Conservation (phyloP, 352 stramenopile genomes). For the Phytophthora brassicae region DNA sequence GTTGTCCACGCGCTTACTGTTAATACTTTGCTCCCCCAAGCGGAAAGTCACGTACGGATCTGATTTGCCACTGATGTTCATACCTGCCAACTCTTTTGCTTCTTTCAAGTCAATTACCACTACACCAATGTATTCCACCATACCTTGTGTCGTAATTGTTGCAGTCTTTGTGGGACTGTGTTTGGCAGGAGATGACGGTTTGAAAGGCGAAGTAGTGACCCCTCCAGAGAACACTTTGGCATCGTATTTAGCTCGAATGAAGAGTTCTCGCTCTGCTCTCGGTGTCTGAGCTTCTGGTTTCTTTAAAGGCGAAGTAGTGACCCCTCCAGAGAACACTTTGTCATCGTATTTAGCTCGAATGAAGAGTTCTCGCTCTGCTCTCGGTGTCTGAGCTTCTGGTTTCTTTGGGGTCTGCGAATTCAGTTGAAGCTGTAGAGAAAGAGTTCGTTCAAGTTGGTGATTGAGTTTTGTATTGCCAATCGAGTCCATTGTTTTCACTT, state of each 20-base stretch:
- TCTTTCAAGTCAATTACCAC: conserved; percentile 73
- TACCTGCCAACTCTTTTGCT: conserved; percentile 55
- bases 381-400: conserved; percentile 43
- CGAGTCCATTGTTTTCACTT: conserved; percentile 45
- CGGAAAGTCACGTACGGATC: conserved; percentile 80
- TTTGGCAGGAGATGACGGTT: conserved; percentile 13
- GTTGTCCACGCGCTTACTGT: conserved; percentile 67
- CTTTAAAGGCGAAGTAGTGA: conserved; percentile 11
- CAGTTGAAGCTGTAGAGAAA: conserved; percentile 29
- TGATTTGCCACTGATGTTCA: conserved; percentile 81
- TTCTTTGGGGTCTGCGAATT: conserved; percentile 43
- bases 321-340: conserved; percentile 43
- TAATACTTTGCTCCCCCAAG: conserved; percentile 72
- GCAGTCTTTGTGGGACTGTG: conserved; percentile 14
- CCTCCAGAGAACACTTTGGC: conserved; percentile 45
- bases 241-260: conserved; percentile 81
- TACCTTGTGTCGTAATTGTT: conserved; percentile 47
- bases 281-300: conserved; percentile 55
- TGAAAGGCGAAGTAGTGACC: conserved; percentile 11
- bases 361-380: conserved; percentile 63
- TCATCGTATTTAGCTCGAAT: conserved; percentile 80
- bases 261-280: conserved; percentile 60
- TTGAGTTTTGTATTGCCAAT: conserved; percentile 68
- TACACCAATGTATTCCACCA: conserved; percentile 86
- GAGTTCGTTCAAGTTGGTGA: conserved; percentile 58